Percentiles rank a stretch among this genome's conserved stretches.
Conservation (phyloP, 305 asterid species). For the Solanum hybrid region DNA sequence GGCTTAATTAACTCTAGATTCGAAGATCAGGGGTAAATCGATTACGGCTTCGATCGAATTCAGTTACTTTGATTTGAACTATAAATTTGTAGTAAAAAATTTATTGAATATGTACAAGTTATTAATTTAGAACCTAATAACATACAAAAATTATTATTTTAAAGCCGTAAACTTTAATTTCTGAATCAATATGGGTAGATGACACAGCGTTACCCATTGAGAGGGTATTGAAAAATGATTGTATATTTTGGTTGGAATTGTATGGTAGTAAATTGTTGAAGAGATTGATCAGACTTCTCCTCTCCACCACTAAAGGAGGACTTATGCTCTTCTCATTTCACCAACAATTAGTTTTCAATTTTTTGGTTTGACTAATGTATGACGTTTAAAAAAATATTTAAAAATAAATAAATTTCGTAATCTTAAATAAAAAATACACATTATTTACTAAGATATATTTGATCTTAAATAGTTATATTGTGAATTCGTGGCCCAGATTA, state of each 20-base stretch:
- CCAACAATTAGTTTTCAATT: background rate
- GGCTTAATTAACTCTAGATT: background rate
- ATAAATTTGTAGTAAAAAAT: background rate
- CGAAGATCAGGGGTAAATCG: background rate
- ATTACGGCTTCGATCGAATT: background rate
- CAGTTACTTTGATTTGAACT: background rate
- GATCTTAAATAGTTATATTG: background rate
- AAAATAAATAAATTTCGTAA: too few species aligned
- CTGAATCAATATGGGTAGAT: background rate
- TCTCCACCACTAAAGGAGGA: background rate
- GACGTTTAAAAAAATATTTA: too few species aligned
- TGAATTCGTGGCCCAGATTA: background rate
- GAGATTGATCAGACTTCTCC: background rate
- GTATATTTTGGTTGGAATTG: background rate
- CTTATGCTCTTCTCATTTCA: background rate
- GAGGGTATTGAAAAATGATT: background rate
- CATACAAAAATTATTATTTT: background rate
- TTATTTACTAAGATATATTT: background rate
- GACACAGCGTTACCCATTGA: background rate
- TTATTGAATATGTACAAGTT: background rate
- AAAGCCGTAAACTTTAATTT: background rate
- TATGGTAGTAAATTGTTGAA: background rate
- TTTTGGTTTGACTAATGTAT: background rate
- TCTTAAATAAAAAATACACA: background rate
- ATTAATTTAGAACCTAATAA: background rate